These are phyloP conservation scores for Bombardia bombarda DNA, from an alignment of 495 filamentous ascomycete species.

Conservation along the genomic window DNA sequence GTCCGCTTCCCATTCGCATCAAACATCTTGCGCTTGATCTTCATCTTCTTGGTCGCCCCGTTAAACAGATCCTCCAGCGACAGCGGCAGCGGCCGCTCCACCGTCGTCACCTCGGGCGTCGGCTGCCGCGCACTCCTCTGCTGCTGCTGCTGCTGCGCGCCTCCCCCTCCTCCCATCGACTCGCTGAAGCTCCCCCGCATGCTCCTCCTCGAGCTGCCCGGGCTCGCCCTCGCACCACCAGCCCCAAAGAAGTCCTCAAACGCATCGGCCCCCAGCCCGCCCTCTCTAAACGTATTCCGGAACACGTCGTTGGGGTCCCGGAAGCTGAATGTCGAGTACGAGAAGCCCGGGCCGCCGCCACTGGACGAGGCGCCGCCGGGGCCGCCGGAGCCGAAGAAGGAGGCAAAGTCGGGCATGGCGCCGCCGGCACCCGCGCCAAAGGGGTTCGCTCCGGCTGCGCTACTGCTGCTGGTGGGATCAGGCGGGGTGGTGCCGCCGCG, in stretches of 20 bases:
- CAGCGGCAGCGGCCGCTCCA: conserved; percentile 75
- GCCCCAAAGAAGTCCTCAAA: conserved; percentile 21
- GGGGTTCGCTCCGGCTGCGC: conserved; percentile 39
- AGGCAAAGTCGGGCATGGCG: conserved; percentile 23
- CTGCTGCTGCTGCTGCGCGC: no score
- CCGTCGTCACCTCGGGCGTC: conserved; percentile 81
- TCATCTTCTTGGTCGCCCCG: conserved; percentile 89
- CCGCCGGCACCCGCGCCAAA: conserved; percentile 34
- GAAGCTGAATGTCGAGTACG: conserved; percentile 64
- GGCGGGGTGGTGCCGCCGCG: conserved; percentile 72
- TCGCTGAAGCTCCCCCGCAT: conserved; percentile 37
- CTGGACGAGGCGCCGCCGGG: no score
- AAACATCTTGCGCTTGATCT: conserved; percentile 92
- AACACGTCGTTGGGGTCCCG: conserved; percentile 80
- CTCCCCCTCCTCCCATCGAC: no score
- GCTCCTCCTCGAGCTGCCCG: conserved; percentile 27
- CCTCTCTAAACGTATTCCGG: conserved; percentile 62
- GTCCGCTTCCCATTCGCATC: conserved; percentile 77
- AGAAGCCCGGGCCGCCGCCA: conserved; percentile 48
- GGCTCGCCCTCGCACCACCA: conserved; percentile 24
- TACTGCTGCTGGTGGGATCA: conserved; percentile 19
- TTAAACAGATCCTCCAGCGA: conserved; percentile 80
- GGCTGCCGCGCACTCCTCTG: conserved; percentile 39
- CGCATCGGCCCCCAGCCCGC: conserved; percentile 38
- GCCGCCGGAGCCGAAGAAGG: conserved; percentile 18